These are phyloP conservation scores for Microsporum canis DNA, from an alignment of 2,329 filamentous ascomycete genomes.

Conservation along the genomic window DNA sequence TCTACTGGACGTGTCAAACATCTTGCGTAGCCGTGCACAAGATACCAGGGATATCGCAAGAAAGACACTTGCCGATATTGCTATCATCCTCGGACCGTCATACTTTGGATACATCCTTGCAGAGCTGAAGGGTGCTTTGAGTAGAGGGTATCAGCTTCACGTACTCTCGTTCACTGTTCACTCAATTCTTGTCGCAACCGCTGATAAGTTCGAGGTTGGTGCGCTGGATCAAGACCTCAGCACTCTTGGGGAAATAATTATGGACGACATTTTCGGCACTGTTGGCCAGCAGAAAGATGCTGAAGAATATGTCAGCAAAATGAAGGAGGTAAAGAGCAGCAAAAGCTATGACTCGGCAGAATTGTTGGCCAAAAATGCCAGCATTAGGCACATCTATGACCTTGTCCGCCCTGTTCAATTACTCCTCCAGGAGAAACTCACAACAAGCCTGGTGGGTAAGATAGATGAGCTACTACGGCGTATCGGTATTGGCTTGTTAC, in stretches of 20 bases:
- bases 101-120: slow-evolving; percentile 91
- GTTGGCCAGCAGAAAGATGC: slow-evolving; percentile 94
- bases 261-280: slow-evolving; percentile 94
- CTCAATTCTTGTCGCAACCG: slow-evolving; percentile 67
- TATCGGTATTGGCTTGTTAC: slow-evolving; percentile 69
- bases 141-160: slow-evolving; percentile 82
- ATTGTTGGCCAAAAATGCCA: slow-evolving; percentile 71
- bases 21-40: slow-evolving; percentile 76
- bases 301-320: slow-evolving; percentile 85
- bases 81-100: slow-evolving; percentile 63
- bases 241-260: slow-evolving; percentile 69
- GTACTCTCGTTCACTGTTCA: slow-evolving; percentile 93
- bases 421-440: slow-evolving; percentile 72
- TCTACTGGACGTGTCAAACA: slow-evolving; percentile 83
- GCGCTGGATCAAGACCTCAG: slow-evolving; percentile 80
- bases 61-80: slow-evolving; percentile 75
- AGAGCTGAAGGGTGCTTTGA: slow-evolving; percentile 71
- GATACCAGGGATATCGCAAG: slow-evolving; percentile 85
- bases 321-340: slow-evolving; percentile 96
- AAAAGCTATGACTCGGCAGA: slow-evolving; percentile 99
- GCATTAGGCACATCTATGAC: slow-evolving; percentile 59
- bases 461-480: slow-evolving; percentile 79
- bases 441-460: slow-evolving; percentile 72
- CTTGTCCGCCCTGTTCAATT: slow-evolving; percentile 68
- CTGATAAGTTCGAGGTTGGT: slow-evolving; percentile 63